Evolutionary conservation across 129 eudicot genomes (phyloP).

Genomic region (Helianthus tuberosus): DNA sequence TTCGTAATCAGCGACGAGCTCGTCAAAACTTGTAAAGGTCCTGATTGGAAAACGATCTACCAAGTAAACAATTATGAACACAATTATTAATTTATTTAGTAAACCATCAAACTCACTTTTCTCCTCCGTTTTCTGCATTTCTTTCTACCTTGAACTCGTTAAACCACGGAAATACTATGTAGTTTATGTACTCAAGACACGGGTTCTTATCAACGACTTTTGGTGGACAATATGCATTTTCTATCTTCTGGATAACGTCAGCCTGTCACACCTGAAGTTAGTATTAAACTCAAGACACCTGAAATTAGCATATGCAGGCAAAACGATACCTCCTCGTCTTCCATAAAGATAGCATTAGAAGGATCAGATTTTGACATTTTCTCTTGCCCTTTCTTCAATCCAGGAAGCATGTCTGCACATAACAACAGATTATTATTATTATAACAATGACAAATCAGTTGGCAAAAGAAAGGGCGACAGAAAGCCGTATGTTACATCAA

Average conservation of each 20-base stretch:
- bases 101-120: slow-evolving; percentile 28
- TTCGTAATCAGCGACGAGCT: slow-evolving; percentile 49
- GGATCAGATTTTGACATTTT: slow-evolving; percentile 74
- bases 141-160: slow-evolving; percentile 57
- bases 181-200: slow-evolving; percentile 63
- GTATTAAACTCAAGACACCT: too few relatives aligned
- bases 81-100: too few relatives aligned
- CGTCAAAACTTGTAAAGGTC: slow-evolving; percentile 46
- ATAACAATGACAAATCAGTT: too few relatives aligned
- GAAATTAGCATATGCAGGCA: too few relatives aligned
- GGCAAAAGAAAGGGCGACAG: too few relatives aligned
- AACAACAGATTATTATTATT: too few relatives aligned
- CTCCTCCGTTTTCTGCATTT: slow-evolving; percentile 54
- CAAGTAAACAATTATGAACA: not conserved
- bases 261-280: slow-evolving; percentile 6
- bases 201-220: slow-evolving; percentile 58
- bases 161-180: slow-evolving; percentile 63
- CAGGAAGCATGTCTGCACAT: slow-evolving; percentile 70
- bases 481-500: too few relatives aligned
- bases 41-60: slow-evolving; percentile 28
- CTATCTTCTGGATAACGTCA: slow-evolving; percentile 53
- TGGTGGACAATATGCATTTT: slow-evolving; percentile 73
- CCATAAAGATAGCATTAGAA: slow-evolving; percentile 57
- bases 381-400: slow-evolving; percentile 61
- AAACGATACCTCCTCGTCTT: slow-evolving; percentile 49